Percentiles rank a stretch among this genome's conserved stretches.
Conservation (phyloP, 257 asterid species). For the Ligustrum vulgare region DNA sequence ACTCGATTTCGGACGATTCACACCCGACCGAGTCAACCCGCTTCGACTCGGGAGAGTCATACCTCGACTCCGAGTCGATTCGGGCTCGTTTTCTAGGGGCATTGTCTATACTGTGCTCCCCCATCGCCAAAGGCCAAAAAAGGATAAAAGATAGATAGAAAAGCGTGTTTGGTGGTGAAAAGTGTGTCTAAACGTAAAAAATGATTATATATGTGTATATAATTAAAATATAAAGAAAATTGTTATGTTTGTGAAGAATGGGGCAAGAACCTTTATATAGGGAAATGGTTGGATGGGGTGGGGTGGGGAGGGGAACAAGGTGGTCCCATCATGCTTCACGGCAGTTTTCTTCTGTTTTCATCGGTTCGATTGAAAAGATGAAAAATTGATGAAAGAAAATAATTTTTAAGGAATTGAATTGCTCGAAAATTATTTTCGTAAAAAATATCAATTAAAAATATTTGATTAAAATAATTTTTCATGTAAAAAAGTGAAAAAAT, state of each 20-base stretch:
- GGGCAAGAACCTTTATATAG: background rate
- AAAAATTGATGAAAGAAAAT: too few species aligned
- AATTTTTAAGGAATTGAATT: too few species aligned
- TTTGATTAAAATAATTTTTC: too few species aligned
- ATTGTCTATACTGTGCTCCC: constrained; percentile 6
- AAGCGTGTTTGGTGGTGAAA: constrained; percentile 19
- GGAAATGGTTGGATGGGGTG: background rate
- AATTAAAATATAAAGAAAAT: background rate
- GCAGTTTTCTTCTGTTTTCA: too few species aligned
- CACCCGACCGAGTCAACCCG: background rate
- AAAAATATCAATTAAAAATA: too few species aligned
- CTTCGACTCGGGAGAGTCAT: constrained; percentile 22
- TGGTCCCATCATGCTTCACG: constrained; percentile 37
- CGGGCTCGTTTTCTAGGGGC: constrained; percentile 30
- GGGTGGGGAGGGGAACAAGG: background rate
- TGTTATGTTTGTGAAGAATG: background rate
- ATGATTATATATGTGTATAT: background rate
- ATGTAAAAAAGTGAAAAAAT: too few species aligned
- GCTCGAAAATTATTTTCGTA: too few species aligned
- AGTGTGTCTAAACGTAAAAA: too few species aligned
- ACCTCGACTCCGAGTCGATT: constrained; percentile 25
- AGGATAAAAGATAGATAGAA: background rate
- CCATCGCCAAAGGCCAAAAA: constrained; percentile 7
- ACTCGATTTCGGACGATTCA: background rate
- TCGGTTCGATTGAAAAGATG: too few species aligned